Evolutionary conservation across 441 rosid species (phyloP), one percentile per base, ranked within the genome.

Genomic region (Corymbia calophylla): DNA sequence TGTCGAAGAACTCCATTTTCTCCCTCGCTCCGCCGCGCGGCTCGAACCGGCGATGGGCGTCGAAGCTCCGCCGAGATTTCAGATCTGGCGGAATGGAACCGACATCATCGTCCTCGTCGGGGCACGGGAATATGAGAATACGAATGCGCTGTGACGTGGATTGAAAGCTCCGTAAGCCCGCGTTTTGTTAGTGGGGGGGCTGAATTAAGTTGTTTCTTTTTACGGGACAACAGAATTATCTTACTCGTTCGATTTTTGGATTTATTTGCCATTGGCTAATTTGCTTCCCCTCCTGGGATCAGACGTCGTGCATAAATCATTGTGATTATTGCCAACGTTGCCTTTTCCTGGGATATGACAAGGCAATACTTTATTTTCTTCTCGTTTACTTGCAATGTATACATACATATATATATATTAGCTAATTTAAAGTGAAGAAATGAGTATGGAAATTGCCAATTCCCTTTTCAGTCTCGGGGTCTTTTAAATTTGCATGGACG

Each of bases 1-100:
- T 93, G 48, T 97, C 98, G 25, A 98, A 77, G 92, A 95, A 96
- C 68, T 96, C 97, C 95, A 96, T 92, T 62, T 90, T 89, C 90
- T 88, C 90, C 32, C 84, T 44, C 84, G 84, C 84, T 47, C 84
- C 51, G 49, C 84, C 53, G 84, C 64, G 64, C 64, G 64, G 64
- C 64, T 58, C n/a, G 64, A 58, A 58, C 48, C 7, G 29, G 51
- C 84, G 51, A 77, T 44, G 7, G 84, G 84, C 47, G 84, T 77
- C 84, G 84, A 23, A 77, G 84, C 84, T 44, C 84, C 51, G n/a
- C n/a, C 49, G 23, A 13, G 51, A 23, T 77, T 77, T 77, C 84
- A 44, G 84, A 77, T 77, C 84, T 77, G 84, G 23, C 48, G 53
- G 53, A 23, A 77, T 27, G 51, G 48, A 77, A 77, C 51, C n/a